Base-by-base conservation (phyloP, 2,329 filamentous ascomycete species). In the Sclerotinia trifoliorum region DNA sequence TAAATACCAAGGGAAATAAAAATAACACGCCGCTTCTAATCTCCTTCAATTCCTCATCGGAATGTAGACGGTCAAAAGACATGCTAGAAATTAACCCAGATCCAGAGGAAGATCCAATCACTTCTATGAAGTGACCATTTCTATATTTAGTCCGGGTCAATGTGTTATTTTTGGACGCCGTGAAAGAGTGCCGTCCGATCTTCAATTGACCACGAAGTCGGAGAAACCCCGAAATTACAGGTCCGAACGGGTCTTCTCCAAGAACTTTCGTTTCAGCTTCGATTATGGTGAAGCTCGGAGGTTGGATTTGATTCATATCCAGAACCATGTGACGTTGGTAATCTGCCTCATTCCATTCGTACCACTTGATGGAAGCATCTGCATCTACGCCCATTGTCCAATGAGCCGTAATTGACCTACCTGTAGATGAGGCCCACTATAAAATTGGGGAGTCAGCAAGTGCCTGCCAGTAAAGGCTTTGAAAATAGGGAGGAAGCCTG, bases 371-470 rank as follows among this genome's bases (percentile, higher is more conserved):
- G 6, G 51, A 54, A 2, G 51, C 26, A 5, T 21, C 17, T 8
- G 15, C 6, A 15, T 39, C 35, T 39, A 39, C 35, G 35, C 35
- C 35, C 32, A 29, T 0, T 4, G 2, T n/a, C 10, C 55, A 29
- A 21, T 5, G 21, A 42, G 5, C 15, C 2, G 0, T 1, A 29
- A 58, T 26, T 42, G 32, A 46, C 42, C 13, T 60, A 6, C 60
- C 46, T 24, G 46, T 63, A 26, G 46, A 63, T 11, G 48, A 63
- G 5, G 46, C 60, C 60, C 60, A 63, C 51, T 54, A 29, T 35
- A 35, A 26, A 7, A 54, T 19, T 5, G 3, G 17, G 5, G 26
- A 24, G 17, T 54, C 26, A 54, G 51, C 26, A 32, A 29, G 10
- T 21, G 26, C 26, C 15, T 29, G 29, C 26, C 26, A 54, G 5